Base-by-base conservation (phyloP, 2,329 filamentous ascomycete species). In the Neonectria faginata region DNA sequence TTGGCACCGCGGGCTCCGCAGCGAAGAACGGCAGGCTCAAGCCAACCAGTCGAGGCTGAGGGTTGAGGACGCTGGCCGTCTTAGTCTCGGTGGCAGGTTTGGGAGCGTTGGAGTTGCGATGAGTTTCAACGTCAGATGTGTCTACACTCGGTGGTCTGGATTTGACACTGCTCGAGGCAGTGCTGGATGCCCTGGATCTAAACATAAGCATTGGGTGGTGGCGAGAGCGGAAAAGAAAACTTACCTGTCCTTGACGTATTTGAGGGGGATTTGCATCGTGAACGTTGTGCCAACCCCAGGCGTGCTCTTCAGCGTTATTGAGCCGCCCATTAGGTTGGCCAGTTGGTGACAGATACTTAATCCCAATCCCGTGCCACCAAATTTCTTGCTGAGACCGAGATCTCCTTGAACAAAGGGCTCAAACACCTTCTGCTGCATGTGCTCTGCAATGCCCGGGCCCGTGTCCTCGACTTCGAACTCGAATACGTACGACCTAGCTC, bases 351-450 rank as follows among this genome's bases (percentile, higher is more conserved):
- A 97, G 72, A 97, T 97, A 74, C 92, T 95, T 59, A 97, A 79
- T 2, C 94, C 94, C 2, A 97, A 82, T 4, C 94, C 94, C 1
- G 94, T 97, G 16, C 94, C 94, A 18, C 93, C 93, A 75, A 91
- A 97, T 74, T 96, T 96, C 78, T 93, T 97, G 81, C 92, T 97
- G 16, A 97, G 81, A 1, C 93, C 92, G 1, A 96, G 81, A 75
- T 97, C 94, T n/a, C 92, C 94, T 78, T 97, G 94, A 0, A 97
- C 92, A 74, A 97, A 97, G 0, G 94, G 94, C 77, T 97, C 94
- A 75, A 97, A 97, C 10, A 97, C 93, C 70, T 90, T 90, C 61
- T 92, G 84, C 71, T 94, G 93, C 77, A 97, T 87, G 67, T 91
- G 82, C 7, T 89, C 86, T 0, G 93, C 88, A 60, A 97, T 97